These are phyloP conservation scores for Fallopia convolvulus DNA, from an alignment of 148 eudicot genomes.

Conservation along the genomic window DNA sequence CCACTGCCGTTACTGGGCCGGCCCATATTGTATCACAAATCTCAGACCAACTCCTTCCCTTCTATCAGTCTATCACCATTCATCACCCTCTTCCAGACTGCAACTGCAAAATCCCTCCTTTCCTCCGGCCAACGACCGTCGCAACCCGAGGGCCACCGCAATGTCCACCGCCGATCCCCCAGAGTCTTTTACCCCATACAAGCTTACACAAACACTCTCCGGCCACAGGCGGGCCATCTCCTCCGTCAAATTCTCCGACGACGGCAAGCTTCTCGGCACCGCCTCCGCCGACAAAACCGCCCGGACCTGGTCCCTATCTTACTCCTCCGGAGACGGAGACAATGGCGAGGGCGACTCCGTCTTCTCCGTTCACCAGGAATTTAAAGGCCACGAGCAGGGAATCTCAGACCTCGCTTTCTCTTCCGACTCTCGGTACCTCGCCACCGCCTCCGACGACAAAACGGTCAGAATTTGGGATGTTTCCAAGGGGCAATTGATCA, in stretches of 20 bases:
- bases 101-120: neutral
- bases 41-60: no score
- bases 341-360: constrained; percentile 4
- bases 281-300: constrained; percentile 84
- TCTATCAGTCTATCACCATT: no score
- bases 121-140: neutral
- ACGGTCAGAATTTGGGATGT: constrained; percentile 62
- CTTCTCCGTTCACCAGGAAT: constrained; percentile 25
- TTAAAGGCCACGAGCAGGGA: constrained; percentile 68
- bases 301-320: constrained; percentile 33
- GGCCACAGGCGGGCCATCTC: constrained; percentile 78
- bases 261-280: constrained; percentile 66
- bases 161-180: constrained; percentile 26
- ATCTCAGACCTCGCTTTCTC: constrained; percentile 89
- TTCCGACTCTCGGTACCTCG: constrained; percentile 59
- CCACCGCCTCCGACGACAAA: constrained; percentile 86
- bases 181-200: constrained; percentile 45
- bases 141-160: constrained; percentile 3
- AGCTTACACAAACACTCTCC: constrained; percentile 62
- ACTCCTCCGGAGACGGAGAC: neutral
- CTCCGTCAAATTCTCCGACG: constrained; percentile 70
- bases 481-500: constrained; percentile 36
- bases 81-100: neutral
- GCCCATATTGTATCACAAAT: neutral
- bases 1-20: neutral